A percentile compares a stretch with the other conserved stretches of the same genome.
Conservation (phyloP, 2,329 filamentous ascomycete genomes). For the Sclerotinia minor region DNA sequence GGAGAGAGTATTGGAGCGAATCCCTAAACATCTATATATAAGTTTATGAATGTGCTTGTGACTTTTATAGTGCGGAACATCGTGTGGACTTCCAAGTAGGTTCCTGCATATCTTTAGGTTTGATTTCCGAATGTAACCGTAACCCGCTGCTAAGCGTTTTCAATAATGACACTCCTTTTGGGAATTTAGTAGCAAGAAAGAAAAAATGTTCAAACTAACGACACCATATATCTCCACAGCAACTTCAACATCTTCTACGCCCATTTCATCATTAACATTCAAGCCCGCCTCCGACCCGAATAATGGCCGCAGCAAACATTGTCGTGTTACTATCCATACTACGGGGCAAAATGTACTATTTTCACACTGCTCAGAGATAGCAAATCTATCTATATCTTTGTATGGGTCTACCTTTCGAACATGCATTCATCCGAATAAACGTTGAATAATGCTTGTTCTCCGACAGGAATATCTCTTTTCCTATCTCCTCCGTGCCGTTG, state of each 20-base stretch:
- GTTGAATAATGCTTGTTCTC: neutral
- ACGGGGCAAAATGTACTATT: neutral
- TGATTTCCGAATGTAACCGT: slow-evolving; percentile 6
- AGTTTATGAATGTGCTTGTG: slow-evolving; percentile 14
- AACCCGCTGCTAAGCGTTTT: slow-evolving; percentile 7
- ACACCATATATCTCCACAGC: neutral
- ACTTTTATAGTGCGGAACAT: slow-evolving; percentile 6
- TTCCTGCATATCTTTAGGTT: slow-evolving; percentile 2
- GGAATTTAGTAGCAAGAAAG: neutral
- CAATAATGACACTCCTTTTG: neutral
- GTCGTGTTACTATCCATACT: neutral
- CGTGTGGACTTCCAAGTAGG: neutral
- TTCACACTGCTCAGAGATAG: neutral
- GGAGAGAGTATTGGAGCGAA: neutral
- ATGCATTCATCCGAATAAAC: neutral
- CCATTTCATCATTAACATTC: neutral
- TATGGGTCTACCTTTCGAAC: neutral
- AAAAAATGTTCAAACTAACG: neutral
- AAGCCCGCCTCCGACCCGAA: neutral
- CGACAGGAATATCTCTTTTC: neutral
- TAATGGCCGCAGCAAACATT: neutral
- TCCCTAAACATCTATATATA: neutral
- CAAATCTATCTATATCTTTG: neutral
- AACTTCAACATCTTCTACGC: neutral
- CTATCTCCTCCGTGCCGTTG: neutral